These are phyloP conservation scores for Aspergillus eucalypticola DNA, from an alignment of 2,329 filamentous ascomycete genomes.

Conservation along the genomic window DNA sequence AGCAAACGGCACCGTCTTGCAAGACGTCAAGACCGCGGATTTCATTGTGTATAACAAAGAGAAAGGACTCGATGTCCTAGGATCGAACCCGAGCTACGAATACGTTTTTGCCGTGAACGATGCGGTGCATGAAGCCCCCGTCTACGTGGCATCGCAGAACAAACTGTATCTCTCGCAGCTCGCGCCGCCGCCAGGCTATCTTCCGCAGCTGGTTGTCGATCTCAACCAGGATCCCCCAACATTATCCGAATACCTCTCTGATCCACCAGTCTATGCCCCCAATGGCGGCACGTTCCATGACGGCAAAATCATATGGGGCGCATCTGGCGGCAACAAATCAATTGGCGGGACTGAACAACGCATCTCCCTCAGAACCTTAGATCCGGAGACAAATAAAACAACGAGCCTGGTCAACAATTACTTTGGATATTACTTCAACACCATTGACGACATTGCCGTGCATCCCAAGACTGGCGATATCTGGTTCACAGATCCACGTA, in stretches of 20 bases:
- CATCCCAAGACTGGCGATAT: constrained; percentile 50
- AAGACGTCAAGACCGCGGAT: constrained; percentile 33
- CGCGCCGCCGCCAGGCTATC: constrained; percentile 37
- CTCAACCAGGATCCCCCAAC: constrained; percentile 47
- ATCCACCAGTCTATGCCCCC: constrained; percentile 48
- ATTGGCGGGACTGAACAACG: constrained; percentile 42
- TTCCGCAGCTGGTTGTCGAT: constrained; percentile 43
- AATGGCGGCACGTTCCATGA: constrained; percentile 46
- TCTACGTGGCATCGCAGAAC: constrained; percentile 44
- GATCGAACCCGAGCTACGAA: constrained; percentile 38
- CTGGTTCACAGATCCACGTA: constrained; percentile 53
- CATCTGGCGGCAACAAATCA: constrained; percentile 40
- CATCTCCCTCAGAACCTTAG: constrained; percentile 46
- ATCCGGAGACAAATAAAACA: constrained; percentile 46
- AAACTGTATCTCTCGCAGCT: constrained; percentile 44
- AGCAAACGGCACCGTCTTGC: constrained; percentile 34
- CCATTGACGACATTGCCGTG: constrained; percentile 19
- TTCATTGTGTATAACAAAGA: constrained; percentile 44
- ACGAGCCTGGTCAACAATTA: constrained; percentile 48
- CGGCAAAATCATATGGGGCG: constrained; percentile 43
- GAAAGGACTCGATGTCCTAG: constrained; percentile 40
- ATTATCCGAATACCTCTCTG: constrained; percentile 41
- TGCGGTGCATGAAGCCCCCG: constrained; percentile 46
- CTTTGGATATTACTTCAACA: constrained; percentile 39
- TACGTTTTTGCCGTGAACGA: constrained; percentile 41